phyloP scores from a whole-genome alignment of 2,329 filamentous ascomycete species.

The Colletotrichum plurivorum region DNA sequence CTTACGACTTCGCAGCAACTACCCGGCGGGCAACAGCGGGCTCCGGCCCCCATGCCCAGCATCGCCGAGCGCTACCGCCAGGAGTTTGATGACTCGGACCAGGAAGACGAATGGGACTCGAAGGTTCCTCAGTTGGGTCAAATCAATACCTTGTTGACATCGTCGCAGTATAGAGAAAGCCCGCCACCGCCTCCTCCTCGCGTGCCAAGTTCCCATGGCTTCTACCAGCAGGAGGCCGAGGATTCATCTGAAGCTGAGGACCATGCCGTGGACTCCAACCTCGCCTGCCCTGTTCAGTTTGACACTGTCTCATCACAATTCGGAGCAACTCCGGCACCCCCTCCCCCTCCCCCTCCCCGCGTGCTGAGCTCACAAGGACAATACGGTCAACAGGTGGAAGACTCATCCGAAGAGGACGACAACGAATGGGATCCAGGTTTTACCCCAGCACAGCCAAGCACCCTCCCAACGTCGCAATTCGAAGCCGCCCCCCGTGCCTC shows the following conservation, averaged over 20 bases:
- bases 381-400: conserved; percentile 10
- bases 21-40: conserved; percentile 3
- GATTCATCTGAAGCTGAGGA: conserved; percentile 21
- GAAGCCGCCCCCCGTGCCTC: background rate
- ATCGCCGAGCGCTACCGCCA: conserved; percentile 26
- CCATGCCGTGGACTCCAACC: background rate
- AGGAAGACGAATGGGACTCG: background rate
- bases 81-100: conserved; percentile 3
- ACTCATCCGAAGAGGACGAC: conserved; percentile 25
- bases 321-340: conserved; percentile 2
- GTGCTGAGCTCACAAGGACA: conserved; percentile 19
- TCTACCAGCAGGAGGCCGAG: conserved; percentile 5
- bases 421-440: conserved; percentile 18
- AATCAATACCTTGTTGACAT: conserved; percentile 17
- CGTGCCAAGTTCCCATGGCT: background rate
- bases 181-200: conserved; percentile 15
- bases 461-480: background rate
- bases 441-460: conserved; percentile 3
- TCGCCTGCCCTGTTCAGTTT: background rate
- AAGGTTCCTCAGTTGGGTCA: background rate
- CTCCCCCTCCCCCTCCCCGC: conserved; percentile 1
- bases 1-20: conserved; percentile 30
- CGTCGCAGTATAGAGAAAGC: conserved; percentile 21
- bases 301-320: conserved; percentile 5
- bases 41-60: conserved; percentile 19